A percentile compares a stretch with the other conserved stretches of the same genome.
Conservation (phyloP, 75 land plant genomes). For the Pinus albicaulis region DNA sequence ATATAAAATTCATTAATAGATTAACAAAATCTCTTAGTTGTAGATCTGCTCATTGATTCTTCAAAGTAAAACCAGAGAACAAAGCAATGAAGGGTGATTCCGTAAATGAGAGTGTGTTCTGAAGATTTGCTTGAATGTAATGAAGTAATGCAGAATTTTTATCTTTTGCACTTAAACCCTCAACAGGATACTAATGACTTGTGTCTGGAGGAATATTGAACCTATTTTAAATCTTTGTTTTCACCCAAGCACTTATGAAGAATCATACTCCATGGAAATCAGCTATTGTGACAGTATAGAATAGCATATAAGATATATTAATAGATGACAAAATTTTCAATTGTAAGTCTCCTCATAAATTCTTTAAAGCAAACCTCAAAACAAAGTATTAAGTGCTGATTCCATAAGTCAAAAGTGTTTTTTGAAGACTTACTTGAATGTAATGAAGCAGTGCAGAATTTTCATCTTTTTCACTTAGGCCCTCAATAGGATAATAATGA, state of each 20-base stretch:
- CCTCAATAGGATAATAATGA: conserved; percentile 54
- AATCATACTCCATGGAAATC: background rate
- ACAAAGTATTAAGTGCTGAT: background rate
- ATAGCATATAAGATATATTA: background rate
- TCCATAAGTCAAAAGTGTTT: background rate
- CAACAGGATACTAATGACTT: conserved; percentile 48
- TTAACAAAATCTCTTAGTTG: background rate
- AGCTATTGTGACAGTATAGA: background rate
- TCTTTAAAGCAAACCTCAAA: background rate
- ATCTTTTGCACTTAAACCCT: conserved; percentile 66
- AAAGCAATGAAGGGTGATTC: background rate
- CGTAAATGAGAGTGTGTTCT: background rate
- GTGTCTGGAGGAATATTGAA: conserved; percentile 14
- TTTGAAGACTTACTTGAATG: conserved; percentile 62
- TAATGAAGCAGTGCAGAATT: conserved; percentile 89
- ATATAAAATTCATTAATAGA: background rate
- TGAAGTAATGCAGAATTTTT: conserved; percentile 83
- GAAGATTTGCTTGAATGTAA: conserved; percentile 73
- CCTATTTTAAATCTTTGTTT: background rate
- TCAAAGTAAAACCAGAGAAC: background rate
- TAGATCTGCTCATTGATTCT: background rate
- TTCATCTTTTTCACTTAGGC: conserved; percentile 68
- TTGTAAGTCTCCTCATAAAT: background rate
- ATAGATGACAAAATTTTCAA: background rate
- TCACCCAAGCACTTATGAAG: background rate